Base-by-base conservation (phyloP, 2,329 filamentous ascomycete species). In the Pseudocercospora eumusae region DNA sequence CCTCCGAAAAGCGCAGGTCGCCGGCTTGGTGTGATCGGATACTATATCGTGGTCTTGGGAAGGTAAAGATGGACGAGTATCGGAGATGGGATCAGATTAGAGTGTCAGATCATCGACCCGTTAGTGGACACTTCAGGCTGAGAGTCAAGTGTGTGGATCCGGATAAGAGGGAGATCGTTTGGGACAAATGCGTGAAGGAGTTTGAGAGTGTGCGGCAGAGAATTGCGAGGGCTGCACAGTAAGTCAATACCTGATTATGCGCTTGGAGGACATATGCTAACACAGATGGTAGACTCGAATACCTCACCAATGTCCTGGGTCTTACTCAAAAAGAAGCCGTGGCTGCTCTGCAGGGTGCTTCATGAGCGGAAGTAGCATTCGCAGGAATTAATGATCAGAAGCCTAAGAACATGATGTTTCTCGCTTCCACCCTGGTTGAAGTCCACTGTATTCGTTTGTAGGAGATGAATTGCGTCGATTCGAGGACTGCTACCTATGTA, bases 11-110 rank as follows among this genome's bases (percentile, higher is more conserved):
- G 82, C 91, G 91, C 75, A 86, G 95, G 55, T 89, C 91, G 21
- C 95, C 95, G 0, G 95, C 95, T 0, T 99, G 95, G 95, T 99
- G 95, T 75, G 95, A 99, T 79, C 86, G 95, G 36, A 79, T 99
- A 40, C 80, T 99, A n/a, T 96, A 92, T 70, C 85, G 93, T 21
- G 92, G 92, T 21, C 78, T 89, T 11, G 91, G 91, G 27, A 86
- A 90, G 60, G 88, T 98, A 70, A 88, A 92, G 76, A 93, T 98
- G 76, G 79, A 92, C 54, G 91, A 96, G 67, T 99, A 99, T 76
- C 82, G 84, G 55, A 82, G 95, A 54, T 93, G 97, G 77, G 95
- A 98, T 76, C 64, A 68, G 47, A 89, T 98, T 33, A 84, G 88
- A 63, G 90, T 93, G 4, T 96, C 91, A 31, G 95, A 99, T 74